Conservation (phyloP, 768 basidiomycete species). For the Termitomyces sp. region DNA sequence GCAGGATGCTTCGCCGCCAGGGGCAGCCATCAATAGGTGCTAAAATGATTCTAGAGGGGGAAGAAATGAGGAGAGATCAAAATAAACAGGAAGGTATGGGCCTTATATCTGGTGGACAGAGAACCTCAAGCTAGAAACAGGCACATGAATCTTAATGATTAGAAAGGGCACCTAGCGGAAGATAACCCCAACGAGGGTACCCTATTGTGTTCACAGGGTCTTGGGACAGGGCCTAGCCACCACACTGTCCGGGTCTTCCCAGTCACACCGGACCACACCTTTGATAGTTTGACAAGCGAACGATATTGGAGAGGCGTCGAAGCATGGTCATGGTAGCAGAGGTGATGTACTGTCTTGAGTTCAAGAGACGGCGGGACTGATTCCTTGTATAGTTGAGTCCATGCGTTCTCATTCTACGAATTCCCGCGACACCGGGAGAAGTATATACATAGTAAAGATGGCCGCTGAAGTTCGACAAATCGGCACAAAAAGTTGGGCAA, state of each 20-base stretch:
- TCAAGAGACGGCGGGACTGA: background rate
- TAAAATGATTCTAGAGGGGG: background rate
- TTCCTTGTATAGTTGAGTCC: background rate
- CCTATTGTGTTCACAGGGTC: background rate
- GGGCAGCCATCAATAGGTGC: background rate
- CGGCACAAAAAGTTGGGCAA: background rate
- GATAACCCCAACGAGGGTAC: conserved; percentile 8
- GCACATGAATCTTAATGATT: conserved; percentile 11
- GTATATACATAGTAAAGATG: background rate
- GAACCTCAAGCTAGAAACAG: conserved; percentile 6
- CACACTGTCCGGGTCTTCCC: background rate
- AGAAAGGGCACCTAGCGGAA: conserved; percentile 1
- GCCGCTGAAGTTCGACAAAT: background rate
- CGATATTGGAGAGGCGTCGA: background rate
- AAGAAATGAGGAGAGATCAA: conserved; percentile 6
- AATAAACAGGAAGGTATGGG: background rate
- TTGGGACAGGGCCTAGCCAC: background rate
- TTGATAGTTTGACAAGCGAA: background rate
- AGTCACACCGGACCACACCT: background rate
- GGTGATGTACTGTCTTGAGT: background rate
- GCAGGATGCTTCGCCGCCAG: background rate
- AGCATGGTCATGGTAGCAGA: background rate
- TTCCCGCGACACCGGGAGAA: background rate
- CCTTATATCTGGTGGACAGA: conserved; percentile 10
- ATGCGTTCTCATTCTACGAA: background rate